These are phyloP conservation scores for Haplosporangium sp. DNA, from an alignment of 371 early-diverging fungal genomes.

Conservation along the genomic window DNA sequence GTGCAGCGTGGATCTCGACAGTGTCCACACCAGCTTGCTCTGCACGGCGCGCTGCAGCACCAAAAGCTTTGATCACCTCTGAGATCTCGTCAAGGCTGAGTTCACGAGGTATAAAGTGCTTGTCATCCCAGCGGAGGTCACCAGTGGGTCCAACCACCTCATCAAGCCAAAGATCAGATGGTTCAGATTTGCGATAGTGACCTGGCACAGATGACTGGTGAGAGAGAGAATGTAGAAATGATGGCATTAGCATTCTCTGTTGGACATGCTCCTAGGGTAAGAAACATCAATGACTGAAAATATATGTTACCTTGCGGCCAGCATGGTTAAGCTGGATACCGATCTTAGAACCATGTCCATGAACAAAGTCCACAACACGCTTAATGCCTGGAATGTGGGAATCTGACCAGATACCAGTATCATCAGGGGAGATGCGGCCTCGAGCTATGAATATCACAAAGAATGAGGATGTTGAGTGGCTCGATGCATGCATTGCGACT, in stretches of 20 bases:
- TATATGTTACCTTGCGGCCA: constrained; percentile 82
- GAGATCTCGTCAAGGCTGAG: constrained; percentile 72
- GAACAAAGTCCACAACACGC: constrained; percentile 77
- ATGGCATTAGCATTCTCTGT: no score
- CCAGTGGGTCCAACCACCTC: constrained; percentile 79
- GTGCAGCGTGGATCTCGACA: constrained; percentile 82
- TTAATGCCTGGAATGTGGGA: constrained; percentile 74
- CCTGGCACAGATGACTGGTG: no score
- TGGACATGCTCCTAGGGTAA: no score
- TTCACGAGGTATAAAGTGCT: constrained; percentile 66
- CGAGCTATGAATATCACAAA: no score
- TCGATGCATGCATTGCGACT: no score
- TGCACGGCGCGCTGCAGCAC: constrained; percentile 75
- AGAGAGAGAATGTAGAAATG: no score
- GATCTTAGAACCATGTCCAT: constrained; percentile 69
- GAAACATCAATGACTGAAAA: no score
- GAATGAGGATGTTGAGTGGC: no score
- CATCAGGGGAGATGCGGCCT: constrained; percentile 82
- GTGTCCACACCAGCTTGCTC: constrained; percentile 85
- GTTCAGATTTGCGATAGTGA: constrained; percentile 61
- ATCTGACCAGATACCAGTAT: constrained; percentile 87
- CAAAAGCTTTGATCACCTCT: constrained; percentile 69
- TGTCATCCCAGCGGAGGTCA: constrained; percentile 58
- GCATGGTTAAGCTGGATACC: constrained; percentile 88
- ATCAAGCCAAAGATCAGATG: constrained; percentile 79